Evolutionary conservation across 768 basidiomycete genomes (phyloP), one percentile per base, ranked within the genome.

Genomic region (Hygrophorus pudorinus): DNA sequence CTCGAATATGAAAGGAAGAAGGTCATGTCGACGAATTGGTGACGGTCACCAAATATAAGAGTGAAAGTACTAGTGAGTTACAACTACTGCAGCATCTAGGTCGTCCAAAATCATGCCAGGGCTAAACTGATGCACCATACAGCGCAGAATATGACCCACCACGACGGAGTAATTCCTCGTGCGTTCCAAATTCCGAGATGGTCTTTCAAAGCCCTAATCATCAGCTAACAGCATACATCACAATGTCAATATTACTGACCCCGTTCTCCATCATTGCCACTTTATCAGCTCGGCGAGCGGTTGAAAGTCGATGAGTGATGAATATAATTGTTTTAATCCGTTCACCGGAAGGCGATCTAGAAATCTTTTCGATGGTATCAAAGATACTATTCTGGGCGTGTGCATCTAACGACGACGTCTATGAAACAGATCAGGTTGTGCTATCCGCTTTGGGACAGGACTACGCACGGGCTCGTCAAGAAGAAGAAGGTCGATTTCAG

Each of bases 261-360:
- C 85, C 85, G 54, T 73, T 72, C 53, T 87, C 81, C 82, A 88
- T 85, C 79, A 87, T 83, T 34, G 83, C 85, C 51, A 88, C 76
- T 63, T 86, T 87, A 65, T 90, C 85, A 49, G 87, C 87, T 34
- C 83, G 76, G 2, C 85, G 79, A 14, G 86, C 85, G 36, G 81
- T 84, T 18, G 82, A 78, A 47, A 90, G 72, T 48, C 84, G 75
- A 63, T 90, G 87, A 5, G 87, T 89, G 55, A 89, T 85, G 63
- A 83, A 88, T 29, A 90, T 73, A 50, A 86, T 78, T 2, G 81
- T 84, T 63, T 86, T 86, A 14, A 63, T 69, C 54, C 68, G 67
- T 56, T 72, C 68, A 24, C 79, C 82, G 38, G 67, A 66, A 28
- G 76, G 68, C 16, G 71, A 67, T 36, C 72, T 71, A 30, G 83